Evolutionary conservation across 306 rosid species (phyloP).

Genomic region (Glycine tomentella): DNA sequence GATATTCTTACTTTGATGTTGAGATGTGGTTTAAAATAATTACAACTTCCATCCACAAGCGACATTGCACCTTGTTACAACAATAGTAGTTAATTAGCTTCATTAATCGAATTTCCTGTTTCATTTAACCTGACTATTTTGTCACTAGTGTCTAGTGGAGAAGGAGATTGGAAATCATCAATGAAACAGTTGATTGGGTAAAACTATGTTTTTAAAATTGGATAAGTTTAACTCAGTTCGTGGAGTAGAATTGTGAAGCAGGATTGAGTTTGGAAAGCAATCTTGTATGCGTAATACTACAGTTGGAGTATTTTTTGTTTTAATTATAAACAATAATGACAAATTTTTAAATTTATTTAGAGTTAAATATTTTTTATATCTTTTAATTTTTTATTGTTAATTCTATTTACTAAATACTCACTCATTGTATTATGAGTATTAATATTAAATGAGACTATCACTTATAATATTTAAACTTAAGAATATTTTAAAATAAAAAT

Average conservation of each 20-base stretch:
- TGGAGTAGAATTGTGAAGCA: background rate
- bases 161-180: slow-evolving; percentile 14
- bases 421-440: too few relatives aligned
- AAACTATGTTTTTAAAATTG: background rate
- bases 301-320: too few relatives aligned
- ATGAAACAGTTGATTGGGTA: background rate
- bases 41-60: slow-evolving; percentile 19
- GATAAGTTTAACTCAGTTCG: background rate
- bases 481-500: too few relatives aligned
- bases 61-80: slow-evolving; percentile 44
- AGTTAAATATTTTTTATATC: too few relatives aligned
- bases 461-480: too few relatives aligned
- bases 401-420: too few relatives aligned
- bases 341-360: too few relatives aligned
- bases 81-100: too few relatives aligned
- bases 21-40: slow-evolving; percentile 23
- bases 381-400: too few relatives aligned
- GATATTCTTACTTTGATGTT: slow-evolving; percentile 43
- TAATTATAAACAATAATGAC: too few relatives aligned
- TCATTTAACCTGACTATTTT: slow-evolving; percentile 22
- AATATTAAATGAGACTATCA: too few relatives aligned
- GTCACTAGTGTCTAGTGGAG: too few relatives aligned
- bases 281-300: background rate
- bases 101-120: slow-evolving; percentile 3
- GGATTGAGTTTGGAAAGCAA: background rate